Base-by-base conservation (phyloP, 176 grass and related monocot genomes). In the Themeda triandra region DNA sequence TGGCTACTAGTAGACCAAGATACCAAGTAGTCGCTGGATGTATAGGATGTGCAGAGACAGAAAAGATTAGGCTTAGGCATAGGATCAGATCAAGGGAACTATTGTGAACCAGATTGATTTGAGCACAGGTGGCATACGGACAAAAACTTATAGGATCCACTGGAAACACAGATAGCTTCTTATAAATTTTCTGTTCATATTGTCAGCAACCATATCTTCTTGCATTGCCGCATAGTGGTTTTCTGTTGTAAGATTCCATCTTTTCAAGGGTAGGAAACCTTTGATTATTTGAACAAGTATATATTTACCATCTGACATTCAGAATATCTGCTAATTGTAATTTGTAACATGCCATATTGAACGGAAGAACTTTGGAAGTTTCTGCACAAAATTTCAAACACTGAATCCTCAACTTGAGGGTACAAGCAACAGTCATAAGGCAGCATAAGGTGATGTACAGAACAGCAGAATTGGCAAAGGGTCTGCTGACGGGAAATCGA, bases 11-110 rank as follows among this genome's bases (percentile, higher is more conserved):
- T 2, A 23, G 60, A 10, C 2, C 23, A 72, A 6, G 53, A 35
- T n/a, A 7, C 1, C 13, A 6, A 28, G 62, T 41, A 70, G 36
- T 13, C 36, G 21, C 8, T 30, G 32, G 23, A 68, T 58, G 30
- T 59, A 71, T 66, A 83, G 44, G n/a, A 66, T 78, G 44, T 73
- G 58, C 39, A 87, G 45, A 79, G 64, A 80, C 63, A 27, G 28
- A 60, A 70, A 69, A 0, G 39, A 12, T 28, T 40, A 71, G 66
- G 25, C 1, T 41, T 78, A 42, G 56, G 36, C 3, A 40, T 78
- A 78, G 58, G 56, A 53, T 75, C 15, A 31, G 5, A 78, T 29
- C 35, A 28, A 41, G 4, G 23, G 2, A 60, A 60, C 25, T 23
- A 36, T 19, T 17, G 13, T 17, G 29, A 36, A 69, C 10, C 45